Evolutionary conservation across 768 basidiomycete species (phyloP).

Genomic region (Astraeus odoratus): DNA sequence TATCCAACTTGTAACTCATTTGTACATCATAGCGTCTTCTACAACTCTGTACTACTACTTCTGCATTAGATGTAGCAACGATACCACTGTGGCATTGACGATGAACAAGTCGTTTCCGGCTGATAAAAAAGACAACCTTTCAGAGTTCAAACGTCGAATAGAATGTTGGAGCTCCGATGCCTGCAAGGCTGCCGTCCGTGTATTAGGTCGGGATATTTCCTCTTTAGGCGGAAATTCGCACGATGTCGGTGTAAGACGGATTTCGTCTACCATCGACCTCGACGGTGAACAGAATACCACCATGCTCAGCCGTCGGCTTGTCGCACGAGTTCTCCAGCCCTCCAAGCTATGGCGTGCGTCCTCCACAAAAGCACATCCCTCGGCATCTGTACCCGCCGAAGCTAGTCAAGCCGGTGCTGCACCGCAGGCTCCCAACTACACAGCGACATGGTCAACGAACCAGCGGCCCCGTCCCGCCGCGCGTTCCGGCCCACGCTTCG

Average conservation of each 20-base stretch:
- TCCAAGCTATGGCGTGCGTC: conserved; percentile 15
- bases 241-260: no score
- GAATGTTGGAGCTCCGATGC: no score
- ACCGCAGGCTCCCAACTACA: conserved; percentile 78
- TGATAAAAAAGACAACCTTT: no score
- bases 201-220: no score
- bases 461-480: conserved; percentile 65
- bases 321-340: conserved; percentile 12
- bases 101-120: no score
- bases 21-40: neutral
- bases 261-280: no score
- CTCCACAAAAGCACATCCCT: conserved; percentile 12
- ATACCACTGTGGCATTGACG: no score
- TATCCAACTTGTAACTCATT: neutral
- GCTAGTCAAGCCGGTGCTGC: conserved; percentile 27
- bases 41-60: no score
- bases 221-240: no score
- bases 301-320: conserved; percentile 26
- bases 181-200: no score
- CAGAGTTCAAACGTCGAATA: no score
- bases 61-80: no score
- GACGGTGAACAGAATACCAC: neutral
- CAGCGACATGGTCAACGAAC: conserved; percentile 77
- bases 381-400: conserved; percentile 5
- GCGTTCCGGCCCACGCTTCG: conserved; percentile 73